Evolutionary conservation across 352 stramenopile genomes (phyloP).

Genomic region (Phytophthora brassicae): DNA sequence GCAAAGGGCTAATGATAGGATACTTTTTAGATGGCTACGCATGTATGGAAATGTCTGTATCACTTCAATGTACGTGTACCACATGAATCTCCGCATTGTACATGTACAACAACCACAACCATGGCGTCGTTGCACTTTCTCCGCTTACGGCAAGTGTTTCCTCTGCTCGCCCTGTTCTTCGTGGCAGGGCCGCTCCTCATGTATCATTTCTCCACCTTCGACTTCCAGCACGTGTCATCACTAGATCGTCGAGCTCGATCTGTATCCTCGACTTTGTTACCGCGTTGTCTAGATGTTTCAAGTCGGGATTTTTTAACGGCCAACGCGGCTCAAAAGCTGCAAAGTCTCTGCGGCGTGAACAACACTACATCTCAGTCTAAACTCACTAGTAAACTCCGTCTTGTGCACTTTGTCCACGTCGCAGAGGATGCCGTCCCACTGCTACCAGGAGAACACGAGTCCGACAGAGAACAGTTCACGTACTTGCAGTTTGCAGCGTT

Average conservation of each 20-base stretch:
- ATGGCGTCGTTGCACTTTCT: neutral
- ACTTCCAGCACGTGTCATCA: conserved; percentile 16
- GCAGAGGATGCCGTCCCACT: conserved; percentile 27
- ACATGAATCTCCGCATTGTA: neutral
- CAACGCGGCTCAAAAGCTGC: neutral
- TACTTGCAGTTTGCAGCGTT: conserved; percentile 45
- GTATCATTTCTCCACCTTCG: conserved; percentile 37
- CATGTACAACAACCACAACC: neutral
- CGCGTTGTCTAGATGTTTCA: conserved; percentile 27
- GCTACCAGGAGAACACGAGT: neutral
- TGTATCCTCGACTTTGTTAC: neutral
- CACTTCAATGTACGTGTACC: neutral
- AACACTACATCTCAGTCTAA: neutral
- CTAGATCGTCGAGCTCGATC: conserved; percentile 5
- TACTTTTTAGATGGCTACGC: neutral
- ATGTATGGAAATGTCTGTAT: neutral
- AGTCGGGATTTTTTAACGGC: conserved; percentile 20
- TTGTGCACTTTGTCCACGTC: conserved; percentile 45
- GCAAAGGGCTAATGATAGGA: too few relatives aligned
- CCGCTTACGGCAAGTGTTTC: conserved; percentile 25
- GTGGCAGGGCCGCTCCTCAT: conserved; percentile 33
- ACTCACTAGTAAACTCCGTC: conserved; percentile 1
- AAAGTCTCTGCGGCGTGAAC: conserved; percentile 2
- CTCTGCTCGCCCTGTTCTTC: conserved; percentile 31
- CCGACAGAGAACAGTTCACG: conserved; percentile 30